Evolutionary conservation across 2,329 filamentous ascomycete species (phyloP).

Genomic region (Venturia effusa): DNA sequence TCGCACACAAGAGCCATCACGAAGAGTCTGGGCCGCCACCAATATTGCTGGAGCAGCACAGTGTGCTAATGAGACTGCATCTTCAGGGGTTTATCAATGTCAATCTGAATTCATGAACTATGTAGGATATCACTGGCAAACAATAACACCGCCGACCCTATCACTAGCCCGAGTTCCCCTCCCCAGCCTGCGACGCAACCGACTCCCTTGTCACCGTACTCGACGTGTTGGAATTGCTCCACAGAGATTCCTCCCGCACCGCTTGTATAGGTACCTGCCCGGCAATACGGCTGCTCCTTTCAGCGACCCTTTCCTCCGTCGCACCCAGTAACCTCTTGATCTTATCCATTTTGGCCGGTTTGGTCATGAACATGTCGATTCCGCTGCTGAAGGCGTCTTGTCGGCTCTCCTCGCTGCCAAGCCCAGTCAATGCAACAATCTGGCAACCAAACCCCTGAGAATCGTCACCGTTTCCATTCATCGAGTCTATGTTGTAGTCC

Average conservation of each 20-base stretch:
- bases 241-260: not conserved
- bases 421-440: slow-evolving; percentile 23
- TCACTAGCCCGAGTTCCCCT: too few species aligned
- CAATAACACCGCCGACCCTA: too few species aligned
- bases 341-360: slow-evolving; percentile 21
- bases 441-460: not conserved
- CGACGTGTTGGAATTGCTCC: not conserved
- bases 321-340: slow-evolving; percentile 12
- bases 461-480: too few species aligned
- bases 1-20: too few species aligned
- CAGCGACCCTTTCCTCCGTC: not conserved
- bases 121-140: too few species aligned
- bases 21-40: too few species aligned
- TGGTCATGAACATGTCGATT: slow-evolving; percentile 23
- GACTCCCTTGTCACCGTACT: not conserved
- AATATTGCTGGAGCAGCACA: too few species aligned
- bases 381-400: slow-evolving; percentile 21
- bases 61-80: too few species aligned
- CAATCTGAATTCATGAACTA: too few species aligned
- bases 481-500: slow-evolving; percentile 20
- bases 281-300: not conserved
- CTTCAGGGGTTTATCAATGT: too few species aligned
- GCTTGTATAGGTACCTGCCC: not conserved
- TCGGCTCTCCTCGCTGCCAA: slow-evolving; percentile 18
- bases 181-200: too few species aligned